Evolutionary conservation across 495 filamentous ascomycete species (phyloP).

Genomic region (Melanomma pulvis-pyrius): DNA sequence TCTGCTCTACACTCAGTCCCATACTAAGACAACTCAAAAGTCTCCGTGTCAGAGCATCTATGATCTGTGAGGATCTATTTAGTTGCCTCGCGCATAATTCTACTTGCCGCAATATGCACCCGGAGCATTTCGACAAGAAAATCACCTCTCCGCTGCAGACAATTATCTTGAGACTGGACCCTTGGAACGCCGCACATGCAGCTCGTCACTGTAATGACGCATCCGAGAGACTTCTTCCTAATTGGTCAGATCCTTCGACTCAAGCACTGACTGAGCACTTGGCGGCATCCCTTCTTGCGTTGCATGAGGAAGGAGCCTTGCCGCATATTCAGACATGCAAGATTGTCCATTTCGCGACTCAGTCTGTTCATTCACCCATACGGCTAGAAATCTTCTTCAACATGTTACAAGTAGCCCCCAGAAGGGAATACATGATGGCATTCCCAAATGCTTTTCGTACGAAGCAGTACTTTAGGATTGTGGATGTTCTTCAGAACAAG

Average conservation of each 20-base stretch:
- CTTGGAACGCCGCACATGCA: background rate
- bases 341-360: background rate
- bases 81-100: background rate
- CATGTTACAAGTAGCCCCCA: background rate
- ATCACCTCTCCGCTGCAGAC: background rate
- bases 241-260: background rate
- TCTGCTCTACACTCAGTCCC: background rate
- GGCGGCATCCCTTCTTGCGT: background rate
- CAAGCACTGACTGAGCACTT: background rate
- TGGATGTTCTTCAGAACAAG: background rate
- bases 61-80: background rate
- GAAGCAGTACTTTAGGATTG: background rate
- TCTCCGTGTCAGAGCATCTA: background rate
- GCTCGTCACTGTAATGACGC: background rate
- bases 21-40: background rate
- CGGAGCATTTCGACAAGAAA: background rate
- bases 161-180: background rate
- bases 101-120: background rate
- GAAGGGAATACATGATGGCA: background rate
- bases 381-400: background rate
- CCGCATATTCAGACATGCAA: background rate
- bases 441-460: background rate
- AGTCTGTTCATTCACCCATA: background rate
- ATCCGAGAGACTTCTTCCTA: background rate
- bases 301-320: background rate